Evolutionary conservation across 108 stramenopile species (phyloP).

Genomic region (Skeletonema marinoi): DNA sequence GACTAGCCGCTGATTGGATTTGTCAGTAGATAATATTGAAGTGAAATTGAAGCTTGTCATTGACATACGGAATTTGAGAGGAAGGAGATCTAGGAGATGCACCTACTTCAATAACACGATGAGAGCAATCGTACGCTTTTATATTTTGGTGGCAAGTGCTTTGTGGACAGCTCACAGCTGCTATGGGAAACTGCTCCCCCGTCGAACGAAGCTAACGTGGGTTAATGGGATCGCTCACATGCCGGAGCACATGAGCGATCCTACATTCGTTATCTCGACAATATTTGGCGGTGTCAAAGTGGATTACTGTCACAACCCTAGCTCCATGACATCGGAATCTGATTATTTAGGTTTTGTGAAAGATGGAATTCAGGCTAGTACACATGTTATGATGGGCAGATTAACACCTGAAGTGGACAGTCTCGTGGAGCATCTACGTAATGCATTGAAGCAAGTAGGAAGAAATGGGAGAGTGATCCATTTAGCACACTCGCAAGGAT

Average conservation of each 20-base stretch:
- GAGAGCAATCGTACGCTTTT: background rate
- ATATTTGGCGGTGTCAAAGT: slow-evolving; percentile 69
- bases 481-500: slow-evolving; percentile 90
- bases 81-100: too few relatives aligned
- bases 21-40: too few relatives aligned
- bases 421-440: slow-evolving; percentile 72
- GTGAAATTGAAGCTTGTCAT: too few relatives aligned
- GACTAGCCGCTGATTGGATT: too few relatives aligned
- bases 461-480: slow-evolving; percentile 77
- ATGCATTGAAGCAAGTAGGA: slow-evolving; percentile 62
- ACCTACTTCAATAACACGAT: background rate
- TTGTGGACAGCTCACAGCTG: background rate
- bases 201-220: background rate
- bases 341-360: slow-evolving; percentile 76
- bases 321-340: slow-evolving; percentile 70
- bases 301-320: slow-evolving; percentile 87
- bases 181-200: background rate
- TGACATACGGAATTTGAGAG: too few relatives aligned
- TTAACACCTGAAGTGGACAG: slow-evolving; percentile 82
- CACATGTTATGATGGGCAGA: slow-evolving; percentile 67
- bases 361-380: slow-evolving; percentile 83
- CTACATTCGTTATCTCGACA: slow-evolving; percentile 54
- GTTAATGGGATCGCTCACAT: slow-evolving; percentile 79
- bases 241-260: slow-evolving; percentile 66
- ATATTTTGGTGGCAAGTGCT: background rate